Conservation (phyloP, 2,329 filamentous ascomycete species). For the Aspergillus carbonarius region DNA sequence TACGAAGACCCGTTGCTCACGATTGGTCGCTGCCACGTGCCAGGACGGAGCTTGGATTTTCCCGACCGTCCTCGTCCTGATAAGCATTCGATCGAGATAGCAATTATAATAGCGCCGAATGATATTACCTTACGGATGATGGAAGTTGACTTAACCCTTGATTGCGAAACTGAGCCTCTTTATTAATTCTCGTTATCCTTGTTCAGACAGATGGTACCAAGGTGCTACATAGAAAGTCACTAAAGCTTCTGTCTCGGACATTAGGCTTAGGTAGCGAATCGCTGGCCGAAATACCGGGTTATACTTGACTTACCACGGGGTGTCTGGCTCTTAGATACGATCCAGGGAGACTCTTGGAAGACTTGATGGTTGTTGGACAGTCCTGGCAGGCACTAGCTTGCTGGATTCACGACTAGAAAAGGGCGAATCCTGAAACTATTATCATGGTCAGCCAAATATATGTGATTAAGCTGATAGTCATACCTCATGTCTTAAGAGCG, state of each 20-base stretch:
- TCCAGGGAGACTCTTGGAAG: neutral
- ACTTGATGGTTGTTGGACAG: no score
- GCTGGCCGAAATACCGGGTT: neutral
- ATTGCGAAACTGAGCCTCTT: neutral
- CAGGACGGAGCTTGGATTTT: slow-evolving; percentile 19
- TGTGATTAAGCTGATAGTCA: no score
- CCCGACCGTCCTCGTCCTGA: slow-evolving; percentile 6
- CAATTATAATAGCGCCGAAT: neutral
- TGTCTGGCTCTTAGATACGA: neutral
- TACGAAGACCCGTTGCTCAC: slow-evolving; percentile 10
- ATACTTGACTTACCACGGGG: neutral
- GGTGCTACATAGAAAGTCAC: neutral
- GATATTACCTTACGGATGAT: neutral
- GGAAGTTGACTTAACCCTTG: neutral
- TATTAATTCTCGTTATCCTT: neutral
- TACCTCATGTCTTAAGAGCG: no score
- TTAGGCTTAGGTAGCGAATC: neutral
- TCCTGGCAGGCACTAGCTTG: no score
- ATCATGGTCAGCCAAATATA: no score
- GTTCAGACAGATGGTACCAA: neutral
- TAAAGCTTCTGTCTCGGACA: neutral
- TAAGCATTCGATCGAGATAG: neutral
- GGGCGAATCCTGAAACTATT: no score
- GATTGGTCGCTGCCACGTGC: slow-evolving; percentile 24
- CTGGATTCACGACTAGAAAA: no score